phyloP scores from a whole-genome alignment of 768 basidiomycete species.

The Suillus decipiens region DNA sequence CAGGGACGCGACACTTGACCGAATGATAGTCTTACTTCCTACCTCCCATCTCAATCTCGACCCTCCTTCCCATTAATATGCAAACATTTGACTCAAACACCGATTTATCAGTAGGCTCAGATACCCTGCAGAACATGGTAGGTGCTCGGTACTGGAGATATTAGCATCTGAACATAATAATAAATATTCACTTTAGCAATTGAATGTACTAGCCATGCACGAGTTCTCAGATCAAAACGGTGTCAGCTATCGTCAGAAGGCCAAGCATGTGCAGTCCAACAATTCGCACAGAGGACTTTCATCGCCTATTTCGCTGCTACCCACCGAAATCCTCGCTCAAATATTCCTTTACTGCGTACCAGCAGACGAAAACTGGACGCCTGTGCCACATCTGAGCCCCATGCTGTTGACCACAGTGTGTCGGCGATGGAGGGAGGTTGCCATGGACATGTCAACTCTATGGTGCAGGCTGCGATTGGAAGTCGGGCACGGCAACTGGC shows the following conservation, averaged over 20 bases:
- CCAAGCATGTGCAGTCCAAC: slow-evolving; percentile 1
- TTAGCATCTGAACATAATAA: not conserved
- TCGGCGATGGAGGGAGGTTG: slow-evolving; percentile 24
- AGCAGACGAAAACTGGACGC: slow-evolving; percentile 19
- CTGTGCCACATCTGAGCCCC: slow-evolving; percentile 14
- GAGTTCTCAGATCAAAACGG: slow-evolving; percentile 13
- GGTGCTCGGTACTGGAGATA: not conserved
- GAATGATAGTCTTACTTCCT: not conserved
- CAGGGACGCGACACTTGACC: not conserved
- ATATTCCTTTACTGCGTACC: slow-evolving; percentile 37
- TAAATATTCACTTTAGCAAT: slow-evolving; percentile 12
- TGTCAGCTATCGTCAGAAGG: slow-evolving; percentile 10
- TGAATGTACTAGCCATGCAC: slow-evolving; percentile 8
- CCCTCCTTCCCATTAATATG: not conserved
- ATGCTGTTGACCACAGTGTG: not conserved
- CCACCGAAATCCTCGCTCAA: slow-evolving; percentile 47
- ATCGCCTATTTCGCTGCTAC: slow-evolving; percentile 39
- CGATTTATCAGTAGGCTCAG: not conserved
- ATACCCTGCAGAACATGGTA: not conserved
- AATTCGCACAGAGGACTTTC: slow-evolving; percentile 19
- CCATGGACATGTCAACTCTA: slow-evolving; percentile 14
- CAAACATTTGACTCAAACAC: not conserved
- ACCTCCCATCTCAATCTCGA: not conserved
- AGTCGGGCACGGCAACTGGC: not conserved
- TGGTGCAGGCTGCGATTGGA: not conserved